Evolutionary conservation across 495 filamentous ascomycete genomes (phyloP).

Genomic region (Lasiosphaeriaceae sp.): DNA sequence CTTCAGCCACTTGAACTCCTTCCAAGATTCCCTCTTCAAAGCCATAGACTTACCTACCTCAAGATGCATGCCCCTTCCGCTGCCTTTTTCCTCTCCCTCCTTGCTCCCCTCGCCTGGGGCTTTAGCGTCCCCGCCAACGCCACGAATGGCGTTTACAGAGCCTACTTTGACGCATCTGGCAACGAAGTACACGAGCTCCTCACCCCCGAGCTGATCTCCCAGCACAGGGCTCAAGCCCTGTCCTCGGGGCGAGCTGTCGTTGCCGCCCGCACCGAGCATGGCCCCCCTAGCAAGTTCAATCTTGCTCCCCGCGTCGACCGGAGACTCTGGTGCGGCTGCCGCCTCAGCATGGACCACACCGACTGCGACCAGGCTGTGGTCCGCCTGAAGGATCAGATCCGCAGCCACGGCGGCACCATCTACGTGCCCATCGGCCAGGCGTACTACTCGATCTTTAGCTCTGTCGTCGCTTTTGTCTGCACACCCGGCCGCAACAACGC

Average conservation of each 20-base stretch:
- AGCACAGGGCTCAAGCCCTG: too few relatives aligned
- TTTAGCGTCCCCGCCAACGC: not conserved
- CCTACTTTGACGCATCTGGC: not conserved
- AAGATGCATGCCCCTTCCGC: not conserved
- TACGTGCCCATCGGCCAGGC: not conserved
- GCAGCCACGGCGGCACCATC: not conserved
- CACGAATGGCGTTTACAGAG: not conserved
- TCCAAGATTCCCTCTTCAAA: too few relatives aligned
- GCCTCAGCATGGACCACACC: too few relatives aligned
- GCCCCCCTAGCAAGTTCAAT: too few relatives aligned
- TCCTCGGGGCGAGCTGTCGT: too few relatives aligned
- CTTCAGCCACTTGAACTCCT: too few relatives aligned
- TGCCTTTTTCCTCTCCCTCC: not conserved
- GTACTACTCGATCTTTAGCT: not conserved
- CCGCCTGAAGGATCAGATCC: not conserved
- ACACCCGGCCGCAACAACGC: not conserved
- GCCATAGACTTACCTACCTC: not conserved
- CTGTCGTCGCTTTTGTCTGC: not conserved
- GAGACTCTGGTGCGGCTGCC: too few relatives aligned
- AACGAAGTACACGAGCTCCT: not conserved
- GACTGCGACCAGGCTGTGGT: not conserved
- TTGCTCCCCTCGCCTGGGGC: not conserved
- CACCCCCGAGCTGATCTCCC: too few relatives aligned
- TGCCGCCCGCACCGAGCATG: too few relatives aligned
- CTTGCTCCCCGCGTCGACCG: too few relatives aligned